Conservation (phyloP, 2,329 filamentous ascomycete species). For the Alternaria ethzedia region DNA sequence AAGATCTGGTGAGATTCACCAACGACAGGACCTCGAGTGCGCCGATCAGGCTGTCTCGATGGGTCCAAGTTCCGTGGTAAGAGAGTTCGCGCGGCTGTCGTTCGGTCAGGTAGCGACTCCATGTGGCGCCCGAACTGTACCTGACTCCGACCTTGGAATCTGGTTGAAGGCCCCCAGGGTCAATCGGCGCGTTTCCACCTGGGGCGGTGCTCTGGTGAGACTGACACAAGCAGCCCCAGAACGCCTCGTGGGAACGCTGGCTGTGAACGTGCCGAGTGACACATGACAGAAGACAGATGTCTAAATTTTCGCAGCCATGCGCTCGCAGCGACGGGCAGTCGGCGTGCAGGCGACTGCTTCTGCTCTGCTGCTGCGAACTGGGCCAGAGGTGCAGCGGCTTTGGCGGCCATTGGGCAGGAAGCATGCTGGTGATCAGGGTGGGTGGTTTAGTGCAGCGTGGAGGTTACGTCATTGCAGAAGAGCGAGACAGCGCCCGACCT, state of each 20-base stretch:
- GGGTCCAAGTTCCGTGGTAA: constrained; percentile 1
- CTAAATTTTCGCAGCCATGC: neutral
- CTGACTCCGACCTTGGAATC: constrained; percentile 1
- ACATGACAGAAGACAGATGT: constrained; percentile 7
- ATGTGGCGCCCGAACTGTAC: constrained; percentile 11
- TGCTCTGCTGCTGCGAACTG: constrained; percentile 12
- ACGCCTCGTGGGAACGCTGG: neutral
- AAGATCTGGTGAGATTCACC: constrained; percentile 9
- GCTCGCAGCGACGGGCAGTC: neutral
- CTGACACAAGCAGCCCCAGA: neutral
- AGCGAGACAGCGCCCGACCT: constrained; percentile 18
- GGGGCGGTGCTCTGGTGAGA: neutral
- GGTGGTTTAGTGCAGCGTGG: constrained; percentile 14
- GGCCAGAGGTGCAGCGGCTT: constrained; percentile 12
- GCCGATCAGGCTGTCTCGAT: constrained; percentile 18
- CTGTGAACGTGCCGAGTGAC: constrained; percentile 11
- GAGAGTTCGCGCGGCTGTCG: constrained; percentile 15
- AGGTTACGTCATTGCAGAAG: constrained; percentile 22
- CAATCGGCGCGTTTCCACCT: neutral
- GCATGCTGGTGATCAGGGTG: constrained; percentile 16
- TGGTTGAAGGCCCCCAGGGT: neutral
- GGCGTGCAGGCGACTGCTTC: neutral
- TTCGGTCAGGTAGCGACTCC: constrained; percentile 18
- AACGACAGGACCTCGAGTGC: constrained; percentile 23
- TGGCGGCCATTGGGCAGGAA: constrained; percentile 18